phyloP scores from a whole-genome alignment of 441 rosid genomes.

The Populus hybrid region DNA sequence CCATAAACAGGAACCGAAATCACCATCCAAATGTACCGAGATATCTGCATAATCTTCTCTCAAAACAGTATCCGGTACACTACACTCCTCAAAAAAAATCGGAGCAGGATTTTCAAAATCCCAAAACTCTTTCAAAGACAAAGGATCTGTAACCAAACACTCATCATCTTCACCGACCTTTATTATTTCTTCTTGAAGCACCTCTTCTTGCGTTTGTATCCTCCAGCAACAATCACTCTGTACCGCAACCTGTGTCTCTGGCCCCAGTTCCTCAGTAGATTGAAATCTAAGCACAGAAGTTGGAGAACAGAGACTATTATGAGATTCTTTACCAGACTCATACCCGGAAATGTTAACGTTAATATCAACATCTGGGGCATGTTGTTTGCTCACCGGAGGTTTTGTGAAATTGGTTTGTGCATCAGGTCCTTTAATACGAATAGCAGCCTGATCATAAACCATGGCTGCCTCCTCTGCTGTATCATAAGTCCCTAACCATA shows the following conservation, averaged over 20 bases:
- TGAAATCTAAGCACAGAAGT: constrained; percentile 75
- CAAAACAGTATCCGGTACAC: constrained; percentile 17
- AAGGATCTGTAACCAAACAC: background rate
- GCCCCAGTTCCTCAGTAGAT: constrained; percentile 36
- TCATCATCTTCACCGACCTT: background rate
- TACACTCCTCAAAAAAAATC: constrained; percentile 42
- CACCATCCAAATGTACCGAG: constrained; percentile 29
- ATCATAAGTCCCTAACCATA: constrained; percentile 72
- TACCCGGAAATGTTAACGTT: constrained; percentile 29
- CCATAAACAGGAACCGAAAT: constrained; percentile 58
- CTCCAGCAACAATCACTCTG: background rate
- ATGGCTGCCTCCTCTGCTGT: constrained; percentile 25
- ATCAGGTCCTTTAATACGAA: constrained; percentile 54
- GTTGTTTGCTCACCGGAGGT: constrained; percentile 33
- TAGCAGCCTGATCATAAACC: constrained; percentile 73
- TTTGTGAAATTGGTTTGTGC: constrained; percentile 58
- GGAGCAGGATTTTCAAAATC: constrained; percentile 34
- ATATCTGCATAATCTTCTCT: constrained; percentile 29
- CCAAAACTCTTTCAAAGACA: constrained; percentile 19
- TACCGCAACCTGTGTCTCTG: background rate
- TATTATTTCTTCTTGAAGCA: background rate
- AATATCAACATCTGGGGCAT: constrained; percentile 26
- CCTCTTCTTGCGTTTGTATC: background rate
- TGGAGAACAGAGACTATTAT: constrained; percentile 47
- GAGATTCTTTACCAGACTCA: constrained; percentile 62